phyloP scores from a whole-genome alignment of 345 rosid species.

The Toxicodendron radicans region DNA sequence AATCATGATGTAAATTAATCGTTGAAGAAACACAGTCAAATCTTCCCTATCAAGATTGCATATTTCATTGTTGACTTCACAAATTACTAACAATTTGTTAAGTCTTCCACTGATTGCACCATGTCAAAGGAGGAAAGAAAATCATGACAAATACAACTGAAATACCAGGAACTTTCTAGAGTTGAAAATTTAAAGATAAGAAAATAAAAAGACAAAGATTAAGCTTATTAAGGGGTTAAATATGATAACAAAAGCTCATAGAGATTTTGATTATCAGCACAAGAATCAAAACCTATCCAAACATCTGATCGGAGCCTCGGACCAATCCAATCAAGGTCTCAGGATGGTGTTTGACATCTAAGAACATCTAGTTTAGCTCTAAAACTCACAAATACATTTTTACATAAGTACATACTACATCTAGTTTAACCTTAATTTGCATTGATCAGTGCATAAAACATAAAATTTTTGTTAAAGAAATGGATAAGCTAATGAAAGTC shows the following conservation, averaged over 20 bases:
- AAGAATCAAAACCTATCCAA: constrained; percentile 2
- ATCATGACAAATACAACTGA: not conserved
- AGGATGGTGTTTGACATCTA: not conserved
- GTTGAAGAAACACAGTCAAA: not conserved
- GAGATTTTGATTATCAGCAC: constrained; percentile 1
- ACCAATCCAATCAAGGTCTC: constrained; percentile 11
- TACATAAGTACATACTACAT: not conserved
- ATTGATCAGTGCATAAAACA: not conserved
- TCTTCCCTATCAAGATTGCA: not conserved
- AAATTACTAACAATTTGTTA: not conserved
- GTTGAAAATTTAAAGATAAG: not conserved
- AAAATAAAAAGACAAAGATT: not conserved
- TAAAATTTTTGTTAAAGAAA: not conserved
- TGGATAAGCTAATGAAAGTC: not conserved
- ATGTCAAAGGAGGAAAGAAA: constrained; percentile 1
- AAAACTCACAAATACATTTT: not conserved
- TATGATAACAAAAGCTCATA: not conserved
- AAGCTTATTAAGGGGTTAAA: not conserved
- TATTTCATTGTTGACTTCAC: not conserved
- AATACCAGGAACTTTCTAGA: not conserved
- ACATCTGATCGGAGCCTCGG: constrained; percentile 1
- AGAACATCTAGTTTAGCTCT: not conserved
- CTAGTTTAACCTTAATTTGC: constrained; percentile 5
- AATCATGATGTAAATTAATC: not conserved
- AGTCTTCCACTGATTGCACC: not conserved